Conservation (phyloP, 2,329 filamentous ascomycete genomes). For the Colletotrichum cordylinicola region DNA sequence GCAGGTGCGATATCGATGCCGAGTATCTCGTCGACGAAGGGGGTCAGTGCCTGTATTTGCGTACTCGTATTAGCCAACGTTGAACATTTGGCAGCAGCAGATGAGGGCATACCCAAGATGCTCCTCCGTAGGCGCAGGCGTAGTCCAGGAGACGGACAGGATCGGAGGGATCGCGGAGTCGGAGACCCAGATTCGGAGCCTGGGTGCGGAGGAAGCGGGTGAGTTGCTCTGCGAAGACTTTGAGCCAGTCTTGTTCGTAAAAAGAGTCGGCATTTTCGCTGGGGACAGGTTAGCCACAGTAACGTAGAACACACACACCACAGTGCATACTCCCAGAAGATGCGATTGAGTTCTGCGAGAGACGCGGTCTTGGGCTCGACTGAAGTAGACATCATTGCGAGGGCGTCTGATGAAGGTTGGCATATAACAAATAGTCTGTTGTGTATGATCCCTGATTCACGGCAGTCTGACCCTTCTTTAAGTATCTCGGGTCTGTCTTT, state of each 20-base stretch:
- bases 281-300: neutral
- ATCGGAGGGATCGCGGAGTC: neutral
- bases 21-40: conserved; percentile 32
- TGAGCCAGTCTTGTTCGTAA: conserved; percentile 22
- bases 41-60: conserved; percentile 38
- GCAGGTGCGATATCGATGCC: conserved; percentile 39
- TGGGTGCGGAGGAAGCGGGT: conserved; percentile 16
- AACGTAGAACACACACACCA: neutral
- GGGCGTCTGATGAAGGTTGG: neutral
- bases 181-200: conserved; percentile 6
- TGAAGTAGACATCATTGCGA: neutral
- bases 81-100: neutral
- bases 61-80: neutral
- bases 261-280: conserved; percentile 16
- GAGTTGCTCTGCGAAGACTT: conserved; percentile 14
- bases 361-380: neutral
- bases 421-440: neutral
- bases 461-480: neutral
- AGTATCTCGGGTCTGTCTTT: neutral
- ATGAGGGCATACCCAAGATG: conserved; percentile 12
- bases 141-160: conserved; percentile 24
- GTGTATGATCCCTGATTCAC: neutral
- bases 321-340: conserved; percentile 19
- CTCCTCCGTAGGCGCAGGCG: conserved; percentile 23
- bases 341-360: conserved; percentile 18